These are phyloP conservation scores for Cichorium intybus DNA, from an alignment of 140 eudicot species.

Conservation along the genomic window DNA sequence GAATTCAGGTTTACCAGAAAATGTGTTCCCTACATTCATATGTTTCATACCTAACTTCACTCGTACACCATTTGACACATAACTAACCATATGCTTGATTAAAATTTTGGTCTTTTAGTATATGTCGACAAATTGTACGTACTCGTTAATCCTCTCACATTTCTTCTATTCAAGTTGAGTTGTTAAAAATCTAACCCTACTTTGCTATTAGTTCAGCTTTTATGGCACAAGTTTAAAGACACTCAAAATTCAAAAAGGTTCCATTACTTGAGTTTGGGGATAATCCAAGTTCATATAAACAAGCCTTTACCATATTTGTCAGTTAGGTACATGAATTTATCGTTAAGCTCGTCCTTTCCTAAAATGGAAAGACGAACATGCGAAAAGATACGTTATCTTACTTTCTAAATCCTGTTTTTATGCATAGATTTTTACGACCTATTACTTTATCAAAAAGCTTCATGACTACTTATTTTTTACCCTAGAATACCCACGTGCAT, in stretches of 20 bases:
- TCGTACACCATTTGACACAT: constrained; percentile 25
- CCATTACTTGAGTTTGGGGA: not conserved
- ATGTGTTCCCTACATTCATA: constrained; percentile 40
- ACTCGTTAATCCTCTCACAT: not conserved
- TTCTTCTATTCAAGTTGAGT: not conserved
- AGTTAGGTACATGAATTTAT: constrained; percentile 20
- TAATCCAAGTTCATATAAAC: constrained; percentile 24
- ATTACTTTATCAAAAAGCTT: constrained; percentile 1
- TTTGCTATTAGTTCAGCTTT: constrained; percentile 1
- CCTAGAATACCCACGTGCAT: not conserved
- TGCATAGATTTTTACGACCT: not conserved
- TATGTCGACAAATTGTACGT: not conserved
- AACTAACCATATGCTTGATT: constrained; percentile 33
- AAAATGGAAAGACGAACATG: constrained; percentile 19
- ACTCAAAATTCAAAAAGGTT: not conserved
- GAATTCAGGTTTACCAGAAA: constrained; percentile 42
- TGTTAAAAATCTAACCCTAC: not conserved
- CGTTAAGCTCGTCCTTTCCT: constrained; percentile 15
- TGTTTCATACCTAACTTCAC: constrained; percentile 43
- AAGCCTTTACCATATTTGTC: constrained; percentile 16
- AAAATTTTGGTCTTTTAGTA: not conserved
- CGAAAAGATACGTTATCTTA: constrained; percentile 14
- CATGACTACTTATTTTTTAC: not conserved
- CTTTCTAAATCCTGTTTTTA: not conserved
- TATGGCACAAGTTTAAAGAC: constrained; percentile 1